Base-by-base conservation (phyloP, 768 basidiomycete species). In the Hortiboletus flavorubellus region DNA sequence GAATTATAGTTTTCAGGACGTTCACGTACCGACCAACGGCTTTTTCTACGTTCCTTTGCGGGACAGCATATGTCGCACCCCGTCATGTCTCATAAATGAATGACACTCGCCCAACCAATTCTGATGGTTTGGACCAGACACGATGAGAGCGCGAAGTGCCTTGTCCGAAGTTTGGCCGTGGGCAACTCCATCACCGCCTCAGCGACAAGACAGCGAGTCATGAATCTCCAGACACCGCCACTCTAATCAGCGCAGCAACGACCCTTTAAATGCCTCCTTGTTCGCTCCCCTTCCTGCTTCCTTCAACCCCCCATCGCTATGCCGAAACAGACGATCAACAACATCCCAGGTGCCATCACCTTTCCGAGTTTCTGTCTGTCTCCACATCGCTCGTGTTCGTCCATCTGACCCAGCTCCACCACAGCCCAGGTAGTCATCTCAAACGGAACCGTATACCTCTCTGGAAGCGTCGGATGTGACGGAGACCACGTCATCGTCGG, bases 371-470 rank as follows among this genome's bases (percentile, higher is more conserved):
- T 65, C 56, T 76, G 73, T 75, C 41, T 35, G 67, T 63, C 4
- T 26, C 12, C 6, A 16, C 5, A 2, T 15, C 11, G 3, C 18
- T 8, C 10, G 21, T 8, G 31, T 26, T 26, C 23, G 42, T 26
- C 34, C 33, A 14, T 42, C 37, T 58, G 40, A 40, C 35, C 8
- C 15, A 31, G n/a, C 12, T 14, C 11, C 29, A 0, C 11, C 43
- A 47, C n/a, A 75, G 73, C 75, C 18, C 75, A 76, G 55, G 75
- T 66, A 2, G 65, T 72, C n/a, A 62, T 73, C 42, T 74, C 73
- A 5, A 61, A 60, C 16, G 66, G 69, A 11, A 66, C 52, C 8
- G 65, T 76, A 12, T 77, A 76, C n/a, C 70, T 74, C 26, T 77
- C 76, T 10, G 76, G 76, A 2, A 75, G 66, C 59, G 68, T 77